phyloP scores from a whole-genome alignment of 139 green algal species.

The Trebouxia sp. region DNA sequence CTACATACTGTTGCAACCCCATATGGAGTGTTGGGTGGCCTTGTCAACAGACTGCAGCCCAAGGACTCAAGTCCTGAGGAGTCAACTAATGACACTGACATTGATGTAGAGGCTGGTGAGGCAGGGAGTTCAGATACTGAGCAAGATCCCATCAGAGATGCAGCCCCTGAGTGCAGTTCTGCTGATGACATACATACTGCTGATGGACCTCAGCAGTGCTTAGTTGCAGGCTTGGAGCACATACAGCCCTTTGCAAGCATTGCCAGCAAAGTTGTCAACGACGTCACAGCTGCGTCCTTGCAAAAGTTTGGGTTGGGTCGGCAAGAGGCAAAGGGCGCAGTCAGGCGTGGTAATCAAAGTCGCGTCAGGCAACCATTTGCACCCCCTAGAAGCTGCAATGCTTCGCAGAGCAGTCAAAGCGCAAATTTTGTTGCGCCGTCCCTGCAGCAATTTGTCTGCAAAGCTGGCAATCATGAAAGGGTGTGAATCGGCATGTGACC shows the following conservation, averaged over 20 bases:
- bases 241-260: constrained; percentile 20
- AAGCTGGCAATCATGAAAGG: neutral
- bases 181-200: no score
- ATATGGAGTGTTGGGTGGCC: neutral
- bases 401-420: neutral
- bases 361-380: constrained; percentile 8
- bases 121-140: neutral
- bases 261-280: neutral
- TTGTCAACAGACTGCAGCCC: neutral
- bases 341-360: neutral
- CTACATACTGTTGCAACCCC: neutral
- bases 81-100: neutral
- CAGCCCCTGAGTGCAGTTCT: no score
- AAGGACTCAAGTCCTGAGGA: neutral
- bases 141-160: neutral
- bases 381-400: constrained; percentile 6
- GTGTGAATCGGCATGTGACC: neutral
- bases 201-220: neutral
- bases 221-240: neutral
- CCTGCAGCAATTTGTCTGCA: neutral
- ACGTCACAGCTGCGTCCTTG: neutral
- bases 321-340: neutral
- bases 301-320: constrained; percentile 2
- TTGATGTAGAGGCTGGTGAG: neutral
- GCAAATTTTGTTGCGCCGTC: neutral